Evolutionary conservation across 78 protist genomes (phyloP).

Genomic region (Dictyostelium intermedium): DNA sequence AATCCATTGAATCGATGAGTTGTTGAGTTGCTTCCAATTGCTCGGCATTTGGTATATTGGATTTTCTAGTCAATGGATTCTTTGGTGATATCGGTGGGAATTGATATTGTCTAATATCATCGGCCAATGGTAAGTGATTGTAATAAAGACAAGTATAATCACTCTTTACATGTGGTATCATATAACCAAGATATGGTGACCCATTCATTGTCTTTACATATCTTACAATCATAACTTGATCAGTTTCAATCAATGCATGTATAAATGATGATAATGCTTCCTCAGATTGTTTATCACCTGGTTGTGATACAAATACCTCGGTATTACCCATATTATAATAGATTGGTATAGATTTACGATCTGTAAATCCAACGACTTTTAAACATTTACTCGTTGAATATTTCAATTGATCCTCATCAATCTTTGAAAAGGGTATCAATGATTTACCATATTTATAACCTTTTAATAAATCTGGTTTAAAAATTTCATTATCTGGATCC

Average conservation of each 20-base stretch:
- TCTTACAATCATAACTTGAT: conserved; percentile 53
- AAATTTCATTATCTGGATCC: conserved; percentile 82
- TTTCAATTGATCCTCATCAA: conserved; percentile 70
- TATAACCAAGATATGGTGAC: conserved; percentile 34
- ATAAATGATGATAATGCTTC: conserved; percentile 58
- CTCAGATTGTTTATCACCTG: conserved; percentile 52
- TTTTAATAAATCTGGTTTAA: conserved; percentile 39
- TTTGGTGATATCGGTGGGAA: conserved; percentile 58
- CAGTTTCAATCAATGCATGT: conserved; percentile 75
- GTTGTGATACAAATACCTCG: conserved; percentile 63
- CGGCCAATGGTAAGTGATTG: conserved; percentile 63
- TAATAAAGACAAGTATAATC: conserved; percentile 29
- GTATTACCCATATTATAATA: conserved; percentile 33
- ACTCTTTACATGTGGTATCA: conserved; percentile 59
- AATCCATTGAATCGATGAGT: conserved; percentile 75
- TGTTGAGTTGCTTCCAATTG: conserved; percentile 57
- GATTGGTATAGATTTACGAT: background rate
- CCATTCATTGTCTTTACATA: conserved; percentile 65
- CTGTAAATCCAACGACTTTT: conserved; percentile 59
- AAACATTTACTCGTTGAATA: conserved; percentile 45
- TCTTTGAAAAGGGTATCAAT: conserved; percentile 82
- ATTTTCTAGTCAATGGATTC: conserved; percentile 22
- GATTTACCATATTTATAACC: conserved; percentile 85
- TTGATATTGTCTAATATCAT: conserved; percentile 74
- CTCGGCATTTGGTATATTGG: conserved; percentile 1